Base-by-base conservation (phyloP, 1,284 basidiomycete genomes). In the Cryptococcus sp. region DNA sequence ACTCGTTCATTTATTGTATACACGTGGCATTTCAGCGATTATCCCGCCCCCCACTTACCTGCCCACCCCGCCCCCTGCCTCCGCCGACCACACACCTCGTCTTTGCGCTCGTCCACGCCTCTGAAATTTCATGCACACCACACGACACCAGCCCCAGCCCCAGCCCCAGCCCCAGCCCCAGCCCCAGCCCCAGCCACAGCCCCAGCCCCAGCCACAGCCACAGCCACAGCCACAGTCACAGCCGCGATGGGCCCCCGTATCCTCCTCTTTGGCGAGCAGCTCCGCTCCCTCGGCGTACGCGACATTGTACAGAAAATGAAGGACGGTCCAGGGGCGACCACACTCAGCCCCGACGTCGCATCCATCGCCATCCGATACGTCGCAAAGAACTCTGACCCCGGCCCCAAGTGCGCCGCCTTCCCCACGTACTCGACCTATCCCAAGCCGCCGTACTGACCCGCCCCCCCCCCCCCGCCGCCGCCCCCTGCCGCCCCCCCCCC, bases 321-420 rank as follows among this genome's bases (percentile, higher is more conserved):
- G 28, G 28, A 33, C 4, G 66, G 71, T 3, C 53, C 61, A 45
- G 67, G 64, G 18, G 44, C 59, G 9, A 47, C 61, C 6, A 47
- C 48, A 13, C 59, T 74, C 15, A 62, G 59, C 6, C 46, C 64
- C 5, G 43, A 57, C 38, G 62, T 74, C 7, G 59, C 62, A 48
- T 50, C 51, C 11, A 37, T 75, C 6, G 53, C 58, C 9, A 36
- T 75, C 21, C 55, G 61, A 20, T 73, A 62, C 40, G 64, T 71
- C 20, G 60, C 59, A 2, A 66, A 67, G 53, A 69, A 70, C 53
- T 51, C 63, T 3, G 61, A 64, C 37, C 43, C 66, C 18, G 72
- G 69, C 9, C 66, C 70, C 18, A 60, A 64, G 72, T 72, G 55
- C 50, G 72, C 65, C 2, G 7, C 13, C 9, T 33, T 40, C 20